Percentiles rank a stretch among this genome's conserved stretches.
phyloP scores from a whole-genome alignment of 225 moss, liverwort and hornwort species.

The Pseudisothecium myosuroides region DNA sequence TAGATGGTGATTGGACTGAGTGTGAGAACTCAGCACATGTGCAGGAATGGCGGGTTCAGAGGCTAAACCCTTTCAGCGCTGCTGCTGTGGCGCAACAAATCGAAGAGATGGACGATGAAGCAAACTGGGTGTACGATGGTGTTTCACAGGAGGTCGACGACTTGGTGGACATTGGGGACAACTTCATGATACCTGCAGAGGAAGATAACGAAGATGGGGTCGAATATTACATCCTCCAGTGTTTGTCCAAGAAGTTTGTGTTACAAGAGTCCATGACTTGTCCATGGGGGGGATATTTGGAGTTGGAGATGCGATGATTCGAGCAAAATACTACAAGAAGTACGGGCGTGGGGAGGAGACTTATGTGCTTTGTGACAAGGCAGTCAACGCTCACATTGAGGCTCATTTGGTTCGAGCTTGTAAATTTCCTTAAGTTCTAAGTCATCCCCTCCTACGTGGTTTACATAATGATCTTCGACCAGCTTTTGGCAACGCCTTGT shows the following conservation, averaged over 20 bases:
- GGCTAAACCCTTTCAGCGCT: accelerated
- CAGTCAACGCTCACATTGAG: background rate
- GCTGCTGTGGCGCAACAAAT: accelerated
- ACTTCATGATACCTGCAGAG: background rate
- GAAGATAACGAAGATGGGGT: background rate
- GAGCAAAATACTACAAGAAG: background rate
- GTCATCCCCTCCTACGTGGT: no score
- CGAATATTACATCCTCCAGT: background rate
- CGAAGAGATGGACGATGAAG: background rate
- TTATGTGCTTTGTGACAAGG: background rate
- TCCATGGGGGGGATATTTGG: background rate
- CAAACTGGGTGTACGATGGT: background rate
- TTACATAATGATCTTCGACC: accelerated
- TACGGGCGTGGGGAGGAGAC: background rate
- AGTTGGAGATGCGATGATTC: accelerated
- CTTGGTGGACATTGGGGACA: background rate
- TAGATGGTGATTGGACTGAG: background rate
- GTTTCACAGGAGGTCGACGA: background rate
- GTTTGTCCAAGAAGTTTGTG: background rate
- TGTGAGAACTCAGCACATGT: background rate
- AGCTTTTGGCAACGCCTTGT: accelerated
- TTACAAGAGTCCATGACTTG: background rate
- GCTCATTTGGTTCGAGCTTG: background rate
- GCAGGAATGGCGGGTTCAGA: background rate
- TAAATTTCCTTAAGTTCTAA: background rate